Conservation (phyloP, 2,329 filamentous ascomycete genomes). For the Beauveria sp. region DNA sequence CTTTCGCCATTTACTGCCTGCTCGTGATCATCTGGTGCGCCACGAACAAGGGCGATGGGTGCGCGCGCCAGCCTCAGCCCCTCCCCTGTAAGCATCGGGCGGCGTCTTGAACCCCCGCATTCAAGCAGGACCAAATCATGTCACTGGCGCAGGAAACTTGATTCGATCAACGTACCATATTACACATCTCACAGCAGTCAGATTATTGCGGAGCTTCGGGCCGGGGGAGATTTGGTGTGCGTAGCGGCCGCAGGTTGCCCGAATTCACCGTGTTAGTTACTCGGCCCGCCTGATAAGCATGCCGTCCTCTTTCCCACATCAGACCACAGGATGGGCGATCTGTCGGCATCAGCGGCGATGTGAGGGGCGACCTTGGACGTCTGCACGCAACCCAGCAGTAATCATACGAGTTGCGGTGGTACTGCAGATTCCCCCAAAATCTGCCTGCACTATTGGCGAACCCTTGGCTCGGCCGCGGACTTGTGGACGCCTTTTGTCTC, state of each 20-base stretch:
- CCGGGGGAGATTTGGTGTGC: background rate
- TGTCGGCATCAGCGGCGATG: constrained; percentile 1
- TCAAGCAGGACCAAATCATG: background rate
- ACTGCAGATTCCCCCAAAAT: background rate
- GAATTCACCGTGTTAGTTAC: background rate
- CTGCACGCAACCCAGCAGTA: background rate
- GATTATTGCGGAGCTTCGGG: background rate
- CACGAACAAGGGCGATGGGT: background rate
- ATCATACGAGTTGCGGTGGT: background rate
- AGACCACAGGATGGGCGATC: background rate
- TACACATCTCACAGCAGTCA: background rate
- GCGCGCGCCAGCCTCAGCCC: too few relatives aligned
- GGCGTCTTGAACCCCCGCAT: too few relatives aligned
- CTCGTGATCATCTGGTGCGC: background rate
- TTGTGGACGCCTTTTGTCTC: too few relatives aligned
- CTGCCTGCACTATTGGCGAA: background rate
- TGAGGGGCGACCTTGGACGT: background rate
- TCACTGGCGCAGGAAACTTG: background rate
- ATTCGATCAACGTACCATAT: too few relatives aligned
- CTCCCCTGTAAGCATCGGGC: background rate
- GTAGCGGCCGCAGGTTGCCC: background rate
- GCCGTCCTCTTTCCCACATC: background rate
- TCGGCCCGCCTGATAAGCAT: background rate
- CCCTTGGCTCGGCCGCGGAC: background rate
- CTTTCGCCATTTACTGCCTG: background rate